Evolutionary conservation across 345 rosid species (phyloP).

Genomic region (Abelmoschus esculentus): DNA sequence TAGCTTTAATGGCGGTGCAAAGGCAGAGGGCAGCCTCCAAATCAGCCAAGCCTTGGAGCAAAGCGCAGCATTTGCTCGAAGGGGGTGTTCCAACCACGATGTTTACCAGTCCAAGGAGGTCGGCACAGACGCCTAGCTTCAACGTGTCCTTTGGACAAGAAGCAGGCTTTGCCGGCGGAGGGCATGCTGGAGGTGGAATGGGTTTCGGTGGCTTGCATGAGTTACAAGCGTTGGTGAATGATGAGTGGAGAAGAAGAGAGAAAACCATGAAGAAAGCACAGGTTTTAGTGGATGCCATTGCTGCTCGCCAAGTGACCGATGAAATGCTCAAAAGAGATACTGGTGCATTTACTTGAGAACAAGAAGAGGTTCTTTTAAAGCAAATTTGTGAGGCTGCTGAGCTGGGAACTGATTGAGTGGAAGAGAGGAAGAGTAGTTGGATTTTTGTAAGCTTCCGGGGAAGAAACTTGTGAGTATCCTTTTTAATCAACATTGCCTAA

Average conservation of each 20-base stretch:
- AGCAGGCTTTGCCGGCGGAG: not conserved
- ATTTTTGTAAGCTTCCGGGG: conserved; percentile 27
- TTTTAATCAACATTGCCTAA: not conserved
- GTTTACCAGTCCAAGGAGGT: conserved; percentile 36
- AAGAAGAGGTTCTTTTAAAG: conserved; percentile 18
- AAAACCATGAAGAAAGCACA: conserved; percentile 20
- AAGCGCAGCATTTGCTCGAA: conserved; percentile 39
- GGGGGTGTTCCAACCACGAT: conserved; percentile 29
- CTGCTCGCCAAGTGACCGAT: not conserved
- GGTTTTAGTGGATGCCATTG: conserved; percentile 37
- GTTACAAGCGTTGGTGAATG: conserved; percentile 24
- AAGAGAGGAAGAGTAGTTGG: conserved; percentile 21
- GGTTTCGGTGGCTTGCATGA: conserved; percentile 17
- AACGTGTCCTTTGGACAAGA: conserved; percentile 38
- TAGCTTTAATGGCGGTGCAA: conserved; percentile 55
- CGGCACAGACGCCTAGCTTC: conserved; percentile 48
- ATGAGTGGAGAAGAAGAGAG: conserved; percentile 27
- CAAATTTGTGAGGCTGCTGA: conserved; percentile 28
- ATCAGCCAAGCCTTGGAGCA: conserved; percentile 37
- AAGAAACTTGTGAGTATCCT: not conserved
- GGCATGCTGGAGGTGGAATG: not conserved
- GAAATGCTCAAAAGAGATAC: conserved; percentile 7
- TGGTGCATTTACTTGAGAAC: not conserved
- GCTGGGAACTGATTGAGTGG: conserved; percentile 28
- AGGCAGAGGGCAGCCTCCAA: conserved; percentile 53